Percentiles rank a stretch among this genome's conserved stretches.
Conservation (phyloP, 768 basidiomycete genomes). For the Kwoniella sp. region DNA sequence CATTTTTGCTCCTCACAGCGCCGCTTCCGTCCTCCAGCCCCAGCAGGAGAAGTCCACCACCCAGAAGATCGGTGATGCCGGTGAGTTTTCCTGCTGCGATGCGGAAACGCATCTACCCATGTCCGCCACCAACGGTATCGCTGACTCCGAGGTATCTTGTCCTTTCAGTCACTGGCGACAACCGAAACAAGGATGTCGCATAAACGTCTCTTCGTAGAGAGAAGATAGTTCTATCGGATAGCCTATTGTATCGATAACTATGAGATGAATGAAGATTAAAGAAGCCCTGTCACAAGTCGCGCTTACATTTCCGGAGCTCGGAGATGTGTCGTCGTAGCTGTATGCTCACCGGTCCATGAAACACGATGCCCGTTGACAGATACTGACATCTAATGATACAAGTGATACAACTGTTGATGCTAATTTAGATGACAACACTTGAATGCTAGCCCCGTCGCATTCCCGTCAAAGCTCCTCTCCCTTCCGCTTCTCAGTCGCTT, state of each 20-base stretch:
- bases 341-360: no score
- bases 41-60: conserved; percentile 51
- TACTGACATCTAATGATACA: no score
- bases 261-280: conserved; percentile 4
- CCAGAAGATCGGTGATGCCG: conserved; percentile 48
- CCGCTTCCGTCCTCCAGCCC: conserved; percentile 47
- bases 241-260: conserved; percentile 4
- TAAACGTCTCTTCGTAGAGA: conserved; percentile 17
- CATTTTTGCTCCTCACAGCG: conserved; percentile 6
- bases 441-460: no score
- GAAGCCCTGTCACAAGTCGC: no score
- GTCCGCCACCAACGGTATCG: background rate
- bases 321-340: no score
- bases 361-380: no score
- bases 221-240: background rate
- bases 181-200: conserved; percentile 40
- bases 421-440: no score
- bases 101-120: background rate
- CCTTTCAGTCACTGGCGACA: conserved; percentile 38
- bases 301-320: no score
- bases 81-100: conserved; percentile 18
- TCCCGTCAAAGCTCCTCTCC: no score
- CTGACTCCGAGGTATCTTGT: background rate
- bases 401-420: no score
- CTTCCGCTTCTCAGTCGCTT: no score